phyloP scores from a whole-genome alignment of 768 basidiomycete species.

The Tephrocybe sp. region DNA sequence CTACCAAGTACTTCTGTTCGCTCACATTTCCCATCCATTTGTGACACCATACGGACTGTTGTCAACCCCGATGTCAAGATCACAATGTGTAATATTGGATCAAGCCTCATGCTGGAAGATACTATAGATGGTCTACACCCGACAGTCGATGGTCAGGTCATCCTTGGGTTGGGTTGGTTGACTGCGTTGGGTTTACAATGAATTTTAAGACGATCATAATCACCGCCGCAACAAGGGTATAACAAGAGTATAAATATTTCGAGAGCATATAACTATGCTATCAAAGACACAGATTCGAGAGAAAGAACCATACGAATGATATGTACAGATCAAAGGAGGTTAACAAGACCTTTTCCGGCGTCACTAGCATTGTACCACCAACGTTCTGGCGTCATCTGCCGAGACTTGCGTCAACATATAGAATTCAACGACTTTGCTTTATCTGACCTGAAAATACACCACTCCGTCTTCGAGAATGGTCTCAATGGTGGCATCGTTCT shows the following conservation, averaged over 20 bases:
- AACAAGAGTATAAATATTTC: no score
- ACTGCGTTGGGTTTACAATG: no score
- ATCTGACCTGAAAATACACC: constrained; percentile 34
- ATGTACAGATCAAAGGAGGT: not conserved
- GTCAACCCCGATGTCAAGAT: not conserved
- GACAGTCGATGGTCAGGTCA: constrained; percentile 6
- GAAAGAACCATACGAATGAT: no score
- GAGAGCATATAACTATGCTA: no score
- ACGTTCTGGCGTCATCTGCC: constrained; percentile 21
- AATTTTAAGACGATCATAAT: no score
- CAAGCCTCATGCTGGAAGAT: not conserved
- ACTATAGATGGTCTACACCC: constrained; percentile 16
- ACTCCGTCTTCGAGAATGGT: constrained; percentile 34
- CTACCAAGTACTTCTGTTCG: no score
- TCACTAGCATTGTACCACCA: constrained; percentile 24
- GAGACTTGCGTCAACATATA: no score
- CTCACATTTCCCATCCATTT: constrained; percentile 2
- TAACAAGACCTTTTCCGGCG: constrained; percentile 16
- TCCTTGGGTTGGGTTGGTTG: constrained; percentile 7
- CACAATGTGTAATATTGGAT: constrained; percentile 1
- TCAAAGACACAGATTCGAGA: no score
- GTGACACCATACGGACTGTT: not conserved
- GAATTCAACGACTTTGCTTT: not conserved
- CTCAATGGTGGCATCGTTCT: constrained; percentile 27
- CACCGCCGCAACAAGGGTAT: no score